A percentile compares a stretch with the other conserved stretches of the same genome.
These are phyloP conservation scores for Kodamaea plutei DNA, from an alignment of 1,139 yeast genomes.

Conservation along the genomic window DNA sequence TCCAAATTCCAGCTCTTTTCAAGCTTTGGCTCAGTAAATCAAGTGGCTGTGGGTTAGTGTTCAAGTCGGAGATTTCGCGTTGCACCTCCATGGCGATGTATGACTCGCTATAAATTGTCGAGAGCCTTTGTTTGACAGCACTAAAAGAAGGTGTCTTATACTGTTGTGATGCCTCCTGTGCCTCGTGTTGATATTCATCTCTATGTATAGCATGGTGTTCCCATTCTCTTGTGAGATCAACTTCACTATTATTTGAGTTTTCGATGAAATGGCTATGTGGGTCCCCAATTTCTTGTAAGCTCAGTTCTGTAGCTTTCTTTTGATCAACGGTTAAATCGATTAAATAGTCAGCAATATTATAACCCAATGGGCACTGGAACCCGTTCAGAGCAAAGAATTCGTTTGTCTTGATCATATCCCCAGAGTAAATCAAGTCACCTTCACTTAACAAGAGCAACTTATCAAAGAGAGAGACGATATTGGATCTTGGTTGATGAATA, in stretches of 20 bases:
- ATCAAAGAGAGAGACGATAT: constrained; percentile 87
- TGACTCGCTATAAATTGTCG: constrained; percentile 47
- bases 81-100: constrained; percentile 44
- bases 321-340: constrained; percentile 83
- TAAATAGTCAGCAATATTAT: constrained; percentile 88
- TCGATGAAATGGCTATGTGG: constrained; percentile 38
- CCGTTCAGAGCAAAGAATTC: constrained; percentile 77
- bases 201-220: constrained; percentile 84
- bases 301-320: constrained; percentile 22
- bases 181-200: constrained; percentile 50
- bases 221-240: constrained; percentile 78
- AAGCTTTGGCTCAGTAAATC: constrained; percentile 35
- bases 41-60: constrained; percentile 27
- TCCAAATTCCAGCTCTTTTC: constrained; percentile 51
- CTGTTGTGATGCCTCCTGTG: constrained; percentile 1
- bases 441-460: constrained; percentile 74
- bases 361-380: constrained; percentile 79
- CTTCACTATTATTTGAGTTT: constrained; percentile 29
- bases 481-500: constrained; percentile 97
- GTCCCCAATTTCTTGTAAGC: constrained; percentile 22
- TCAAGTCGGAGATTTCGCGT: constrained; percentile 42
- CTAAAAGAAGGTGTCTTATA: constrained; percentile 10
- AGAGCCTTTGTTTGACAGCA: constrained; percentile 32
- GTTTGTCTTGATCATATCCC: constrained; percentile 66
- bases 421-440: constrained; percentile 85